Base-by-base conservation (phyloP, 768 basidiomycete genomes). In the Trametes cubensis region DNA sequence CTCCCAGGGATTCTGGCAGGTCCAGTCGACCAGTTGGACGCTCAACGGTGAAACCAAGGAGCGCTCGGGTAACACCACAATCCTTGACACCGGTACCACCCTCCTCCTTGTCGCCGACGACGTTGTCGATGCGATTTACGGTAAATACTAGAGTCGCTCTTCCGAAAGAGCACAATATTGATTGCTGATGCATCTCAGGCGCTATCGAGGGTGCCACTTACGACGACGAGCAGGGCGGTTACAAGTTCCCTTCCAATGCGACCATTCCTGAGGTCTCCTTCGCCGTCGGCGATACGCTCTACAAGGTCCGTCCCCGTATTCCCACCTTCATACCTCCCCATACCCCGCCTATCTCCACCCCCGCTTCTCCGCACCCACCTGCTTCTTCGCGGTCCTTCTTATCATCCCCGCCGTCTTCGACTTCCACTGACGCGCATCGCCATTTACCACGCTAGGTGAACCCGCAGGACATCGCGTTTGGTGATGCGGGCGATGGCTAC, bases 1-100 rank as follows among this genome's bases (percentile, higher is more conserved):
- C 61, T 76, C 74, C 8, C 70, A 74, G 59, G 76, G 77, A 46
- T 78, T 76, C 70, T 78, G 77, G 77, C 72, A 75, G 68, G 74
- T 78, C 34, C 51, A 63, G 18, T 75, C 75, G 2, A 65, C 70
- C 14, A 68, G 67, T n/a, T 69, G 66, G 59, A 55, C 59, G 40
- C 46, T 74, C 51, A 69, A 70, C 48, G 71, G 72, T 20, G 60
- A 69, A 39, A 70, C 66, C 26, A 67, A 62, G 28, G 61, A 65
- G 42, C 70, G 72, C n/a, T 40, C 61, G 18, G 66, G 70, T 25
- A 75, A 75, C 70, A 73, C 74, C 14, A 72, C 77, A 30, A 77
- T 78, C 57, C 68, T 75, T 45, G 77, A 78, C 66, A 78, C 76
- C 23, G 76, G 76, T 42, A 77, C 74, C 54, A 71, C 71, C 49